A percentile compares a stretch with the other conserved stretches of the same genome.
These are phyloP conservation scores for Hymenoscyphus linearis DNA, from an alignment of 2,329 filamentous ascomycete species.

Conservation along the genomic window DNA sequence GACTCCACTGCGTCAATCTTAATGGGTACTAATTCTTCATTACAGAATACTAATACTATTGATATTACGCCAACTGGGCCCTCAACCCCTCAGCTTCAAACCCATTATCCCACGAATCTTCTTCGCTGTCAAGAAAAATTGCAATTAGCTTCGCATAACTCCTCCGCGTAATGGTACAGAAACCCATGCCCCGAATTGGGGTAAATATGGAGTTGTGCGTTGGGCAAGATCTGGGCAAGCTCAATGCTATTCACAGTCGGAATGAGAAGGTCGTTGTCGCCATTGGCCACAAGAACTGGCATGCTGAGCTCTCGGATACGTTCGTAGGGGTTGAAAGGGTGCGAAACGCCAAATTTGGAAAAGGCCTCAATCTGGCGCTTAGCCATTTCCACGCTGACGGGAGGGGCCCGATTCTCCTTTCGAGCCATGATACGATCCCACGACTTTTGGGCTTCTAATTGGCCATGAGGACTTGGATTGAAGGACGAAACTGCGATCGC, in stretches of 20 bases:
- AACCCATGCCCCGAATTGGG: constrained; percentile 22
- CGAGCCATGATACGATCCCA: constrained; percentile 31
- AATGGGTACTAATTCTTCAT: too few species aligned
- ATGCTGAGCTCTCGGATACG: constrained; percentile 28
- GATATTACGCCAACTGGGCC: neutral
- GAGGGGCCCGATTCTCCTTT: constrained; percentile 11
- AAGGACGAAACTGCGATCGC: constrained; percentile 36
- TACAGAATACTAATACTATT: neutral
- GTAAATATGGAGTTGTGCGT: constrained; percentile 17
- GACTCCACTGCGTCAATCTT: too few species aligned
- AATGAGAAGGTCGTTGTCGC: constrained; percentile 18
- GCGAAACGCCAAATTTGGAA: constrained; percentile 9
- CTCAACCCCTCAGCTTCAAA: neutral
- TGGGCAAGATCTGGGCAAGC: constrained; percentile 8
- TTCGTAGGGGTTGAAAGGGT: constrained; percentile 18
- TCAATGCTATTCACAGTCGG: constrained; percentile 19
- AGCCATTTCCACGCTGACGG: constrained; percentile 10
- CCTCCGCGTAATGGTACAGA: constrained; percentile 18
- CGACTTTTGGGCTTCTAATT: constrained; percentile 30
- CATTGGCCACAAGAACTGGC: constrained; percentile 30
- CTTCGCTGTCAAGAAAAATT: constrained; percentile 16
- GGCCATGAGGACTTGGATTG: constrained; percentile 29
- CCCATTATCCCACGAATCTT: neutral
- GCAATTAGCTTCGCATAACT: constrained; percentile 18
- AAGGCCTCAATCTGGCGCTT: constrained; percentile 14